Evolutionary conservation across 2,329 filamentous ascomycete genomes (phyloP).

Genomic region (Hypoxylon sp.): DNA sequence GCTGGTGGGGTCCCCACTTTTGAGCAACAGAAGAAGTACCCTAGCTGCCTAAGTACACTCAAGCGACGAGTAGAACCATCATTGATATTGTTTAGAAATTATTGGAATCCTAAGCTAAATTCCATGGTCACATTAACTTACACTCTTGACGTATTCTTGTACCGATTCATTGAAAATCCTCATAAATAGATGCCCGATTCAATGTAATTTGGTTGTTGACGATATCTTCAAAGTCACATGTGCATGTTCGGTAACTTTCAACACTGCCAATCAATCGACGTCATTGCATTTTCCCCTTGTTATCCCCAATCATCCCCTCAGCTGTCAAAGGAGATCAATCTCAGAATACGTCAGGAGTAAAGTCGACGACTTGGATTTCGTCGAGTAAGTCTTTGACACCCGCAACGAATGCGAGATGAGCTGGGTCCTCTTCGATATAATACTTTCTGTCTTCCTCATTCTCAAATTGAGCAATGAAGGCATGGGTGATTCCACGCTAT

Average conservation of each 20-base stretch:
- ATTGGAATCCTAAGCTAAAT: background rate
- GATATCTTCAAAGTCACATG: conserved; percentile 10
- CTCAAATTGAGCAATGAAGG: conserved; percentile 76
- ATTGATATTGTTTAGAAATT: conserved; percentile 1
- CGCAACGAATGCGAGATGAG: conserved; percentile 70
- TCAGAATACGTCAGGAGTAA: conserved; percentile 59
- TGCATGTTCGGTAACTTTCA: background rate
- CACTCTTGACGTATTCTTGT: background rate
- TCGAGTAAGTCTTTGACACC: conserved; percentile 63
- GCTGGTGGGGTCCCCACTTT: conserved; percentile 21
- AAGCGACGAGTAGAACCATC: conserved; percentile 11
- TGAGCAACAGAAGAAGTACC: background rate
- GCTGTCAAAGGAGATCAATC: conserved; percentile 6
- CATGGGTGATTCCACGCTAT: conserved; percentile 74
- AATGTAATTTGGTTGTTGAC: background rate
- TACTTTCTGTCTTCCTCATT: conserved; percentile 75
- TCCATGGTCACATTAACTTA: background rate
- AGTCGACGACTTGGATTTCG: conserved; percentile 71
- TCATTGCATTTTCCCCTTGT: conserved; percentile 20
- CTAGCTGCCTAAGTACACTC: conserved; percentile 2
- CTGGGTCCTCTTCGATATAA: conserved; percentile 74
- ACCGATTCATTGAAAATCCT: background rate
- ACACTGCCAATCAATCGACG: conserved; percentile 28
- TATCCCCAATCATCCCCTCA: conserved; percentile 9
- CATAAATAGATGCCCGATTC: background rate